Evolutionary conservation across 2,329 filamentous ascomycete genomes (phyloP), one percentile per base, ranked within the genome.

Genomic region (Fusarium pininemorale): DNA sequence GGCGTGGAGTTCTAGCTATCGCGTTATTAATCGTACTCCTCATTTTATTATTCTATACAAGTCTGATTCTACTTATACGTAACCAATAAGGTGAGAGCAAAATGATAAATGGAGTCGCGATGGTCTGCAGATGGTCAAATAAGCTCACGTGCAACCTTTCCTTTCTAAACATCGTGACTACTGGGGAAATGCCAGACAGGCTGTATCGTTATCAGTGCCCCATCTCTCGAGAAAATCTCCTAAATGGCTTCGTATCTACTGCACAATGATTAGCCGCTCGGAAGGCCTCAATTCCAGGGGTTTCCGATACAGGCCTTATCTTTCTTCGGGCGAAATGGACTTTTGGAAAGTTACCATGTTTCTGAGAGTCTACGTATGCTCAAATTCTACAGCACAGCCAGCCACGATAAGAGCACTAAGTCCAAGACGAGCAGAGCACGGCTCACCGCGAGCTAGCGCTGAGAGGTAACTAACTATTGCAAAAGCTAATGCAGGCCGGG

Each of bases 1-100:
- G 60, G 51, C 6, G 38, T 68, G 5, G 6, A 68, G 11, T 42
- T 68, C 16, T 68, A 59, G 59, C 13, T 11, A 18, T n/a, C 9
- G 18, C 11, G 9, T 18, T 5, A 39, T 44, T 38, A 9, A 9
- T 13, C 12, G 12, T 11, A 9, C 16, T 11, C 3, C 12, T 20
- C 1, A 9, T 53, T 13, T 22, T 51, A 30, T 6, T 11, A 16
- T 24, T 35, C 16, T 41, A 7, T 7, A 7, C 7, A 13, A 7
- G 13, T 38, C 5, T 38, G 8, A 22, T 26, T 32, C 16, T 11
- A 6, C 16, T 24, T 51, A 4, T 3, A 15, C 12, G 7, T 13
- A n/a, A 16, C n/a, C 1, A 9, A 4, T 18, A 6, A 10, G 22
- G 4, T 4, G 41, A 16, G 4, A 44, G 15, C 5, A 8, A 13